Evolutionary conservation across 768 basidiomycete genomes (phyloP).

Genomic region (Naganishia friedmannii): DNA sequence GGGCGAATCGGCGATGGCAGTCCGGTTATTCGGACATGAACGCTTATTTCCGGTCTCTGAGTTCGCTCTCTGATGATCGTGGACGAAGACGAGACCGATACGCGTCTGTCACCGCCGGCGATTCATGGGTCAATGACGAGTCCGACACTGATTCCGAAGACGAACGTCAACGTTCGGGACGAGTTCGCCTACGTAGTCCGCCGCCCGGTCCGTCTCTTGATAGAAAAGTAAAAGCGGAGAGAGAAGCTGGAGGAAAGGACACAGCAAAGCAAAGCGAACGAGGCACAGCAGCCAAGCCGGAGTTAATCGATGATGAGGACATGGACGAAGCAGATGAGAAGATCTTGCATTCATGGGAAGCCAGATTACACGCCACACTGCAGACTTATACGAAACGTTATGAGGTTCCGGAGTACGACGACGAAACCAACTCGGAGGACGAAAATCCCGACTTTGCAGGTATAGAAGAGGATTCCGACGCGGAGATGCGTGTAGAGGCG

Average conservation of each 20-base stretch:
- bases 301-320: background rate
- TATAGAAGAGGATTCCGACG: background rate
- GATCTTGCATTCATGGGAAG: background rate
- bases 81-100: background rate
- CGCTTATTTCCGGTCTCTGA: background rate
- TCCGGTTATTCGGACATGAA: background rate
- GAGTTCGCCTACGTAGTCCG: background rate
- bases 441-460: constrained; percentile 12
- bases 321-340: background rate
- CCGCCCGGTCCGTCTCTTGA: background rate
- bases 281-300: background rate
- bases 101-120: background rate
- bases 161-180: no score
- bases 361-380: background rate
- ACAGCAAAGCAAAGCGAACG: no score
- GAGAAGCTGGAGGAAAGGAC: background rate
- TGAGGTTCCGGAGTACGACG: background rate
- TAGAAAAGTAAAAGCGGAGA: no score
- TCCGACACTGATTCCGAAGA: background rate
- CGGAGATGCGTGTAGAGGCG: background rate
- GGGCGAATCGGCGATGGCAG: background rate
- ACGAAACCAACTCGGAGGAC: background rate
- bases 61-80: background rate
- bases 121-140: constrained; percentile 16
- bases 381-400: background rate